Conservation (phyloP, 2,329 filamentous ascomycete species). For the Monilinia aucupariae region DNA sequence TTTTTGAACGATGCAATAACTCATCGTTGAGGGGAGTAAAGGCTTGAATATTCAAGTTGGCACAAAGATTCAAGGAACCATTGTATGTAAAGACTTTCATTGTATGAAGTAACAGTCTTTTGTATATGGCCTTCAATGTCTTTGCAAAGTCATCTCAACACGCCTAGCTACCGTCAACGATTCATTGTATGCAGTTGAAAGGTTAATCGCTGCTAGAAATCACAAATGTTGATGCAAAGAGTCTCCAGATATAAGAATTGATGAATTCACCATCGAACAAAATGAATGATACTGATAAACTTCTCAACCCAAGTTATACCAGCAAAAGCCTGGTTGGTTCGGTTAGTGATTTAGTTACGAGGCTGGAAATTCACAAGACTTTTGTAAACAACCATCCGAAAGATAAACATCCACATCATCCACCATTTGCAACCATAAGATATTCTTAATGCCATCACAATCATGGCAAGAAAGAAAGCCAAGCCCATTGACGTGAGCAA, state of each 20-base stretch:
- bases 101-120: background rate
- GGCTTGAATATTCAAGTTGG: background rate
- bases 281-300: background rate
- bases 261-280: background rate
- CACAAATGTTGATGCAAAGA: background rate
- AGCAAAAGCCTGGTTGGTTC: background rate
- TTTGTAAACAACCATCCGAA: background rate
- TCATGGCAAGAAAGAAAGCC: background rate
- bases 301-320: background rate
- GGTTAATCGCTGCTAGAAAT: background rate
- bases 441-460: background rate
- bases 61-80: background rate
- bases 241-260: background rate
- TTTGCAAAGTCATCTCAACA: background rate
- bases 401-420: background rate
- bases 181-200: background rate
- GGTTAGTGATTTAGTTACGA: background rate
- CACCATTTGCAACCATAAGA: background rate
- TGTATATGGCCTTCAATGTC: background rate
- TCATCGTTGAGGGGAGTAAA: background rate
- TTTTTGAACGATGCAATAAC: background rate
- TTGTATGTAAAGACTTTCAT: background rate
- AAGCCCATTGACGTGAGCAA: background rate
- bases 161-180: background rate
- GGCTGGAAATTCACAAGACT: background rate